phyloP scores from a whole-genome alignment of 306 rosid genomes.

The Fagus crenata region DNA sequence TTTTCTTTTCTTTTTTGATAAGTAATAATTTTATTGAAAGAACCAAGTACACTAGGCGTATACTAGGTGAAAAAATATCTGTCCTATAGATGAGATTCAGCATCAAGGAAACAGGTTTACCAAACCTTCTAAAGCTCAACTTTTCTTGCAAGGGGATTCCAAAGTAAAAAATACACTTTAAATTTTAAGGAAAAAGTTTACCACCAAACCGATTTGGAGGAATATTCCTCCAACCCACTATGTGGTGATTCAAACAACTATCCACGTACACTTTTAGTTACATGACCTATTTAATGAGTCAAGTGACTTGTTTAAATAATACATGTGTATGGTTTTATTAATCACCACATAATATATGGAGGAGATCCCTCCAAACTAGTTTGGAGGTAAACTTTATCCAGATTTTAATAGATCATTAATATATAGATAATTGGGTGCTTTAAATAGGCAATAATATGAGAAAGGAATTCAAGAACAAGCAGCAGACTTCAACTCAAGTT shows the following conservation, averaged over 20 bases:
- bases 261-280: too few relatives aligned
- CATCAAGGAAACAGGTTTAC: background rate
- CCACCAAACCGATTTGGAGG: too few relatives aligned
- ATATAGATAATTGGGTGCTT: background rate
- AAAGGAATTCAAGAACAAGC: background rate
- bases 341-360: too few relatives aligned
- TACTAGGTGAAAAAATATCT: background rate
- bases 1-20: background rate
- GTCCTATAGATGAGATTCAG: background rate
- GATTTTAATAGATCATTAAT: background rate
- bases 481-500: background rate
- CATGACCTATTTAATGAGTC: too few relatives aligned
- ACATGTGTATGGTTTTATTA: too few relatives aligned
- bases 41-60: background rate
- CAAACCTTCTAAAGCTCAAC: background rate
- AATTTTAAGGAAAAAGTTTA: background rate
- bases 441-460: background rate
- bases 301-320: too few relatives aligned
- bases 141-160: conserved; percentile 1
- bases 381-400: too few relatives aligned
- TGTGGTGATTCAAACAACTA: too few relatives aligned
- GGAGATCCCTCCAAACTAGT: too few relatives aligned
- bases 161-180: background rate
- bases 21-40: too few relatives aligned
- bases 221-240: too few relatives aligned